A percentile compares a stretch with the other conserved stretches of the same genome.
Evolutionary conservation across 1,139 yeast genomes (phyloP).

Genomic region (Yamadazyma trypodendri): DNA sequence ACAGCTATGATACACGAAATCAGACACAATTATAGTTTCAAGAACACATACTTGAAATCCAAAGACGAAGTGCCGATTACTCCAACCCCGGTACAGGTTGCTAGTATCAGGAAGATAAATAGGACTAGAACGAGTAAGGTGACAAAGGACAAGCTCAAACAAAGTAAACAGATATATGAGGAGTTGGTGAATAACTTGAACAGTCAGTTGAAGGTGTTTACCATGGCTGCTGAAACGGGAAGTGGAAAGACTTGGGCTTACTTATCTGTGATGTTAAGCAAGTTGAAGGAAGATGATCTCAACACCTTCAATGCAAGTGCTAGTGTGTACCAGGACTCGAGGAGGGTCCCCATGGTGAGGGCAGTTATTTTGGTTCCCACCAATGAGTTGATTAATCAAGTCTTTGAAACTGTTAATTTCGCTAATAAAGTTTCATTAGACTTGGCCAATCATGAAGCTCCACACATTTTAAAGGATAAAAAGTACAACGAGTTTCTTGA

Average conservation of each 20-base stretch:
- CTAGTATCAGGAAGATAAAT: conserved; percentile 45
- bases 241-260: conserved; percentile 96
- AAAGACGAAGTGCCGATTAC: conserved; percentile 32
- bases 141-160: conserved; percentile 22
- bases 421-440: conserved; percentile 31
- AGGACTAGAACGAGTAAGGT: conserved; percentile 26
- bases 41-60: conserved; percentile 31
- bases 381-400: conserved; percentile 83
- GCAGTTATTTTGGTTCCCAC: conserved; percentile 83
- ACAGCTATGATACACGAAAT: conserved; percentile 62
- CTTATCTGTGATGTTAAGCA: conserved; percentile 69
- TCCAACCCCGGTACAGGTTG: conserved; percentile 47
- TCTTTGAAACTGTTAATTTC: conserved; percentile 49
- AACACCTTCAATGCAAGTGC: conserved; percentile 24
- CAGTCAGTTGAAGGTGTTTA: conserved; percentile 56
- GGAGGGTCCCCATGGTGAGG: conserved; percentile 47
- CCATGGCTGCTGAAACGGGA: conserved; percentile 95
- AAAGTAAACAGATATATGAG: conserved; percentile 22
- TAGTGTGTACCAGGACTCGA: conserved; percentile 31
- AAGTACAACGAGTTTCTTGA: conserved; percentile 24
- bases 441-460: conserved; percentile 16
- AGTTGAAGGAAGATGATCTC: conserved; percentile 56
- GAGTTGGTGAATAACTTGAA: conserved; percentile 33
- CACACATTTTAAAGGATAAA: conserved; percentile 16
- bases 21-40: conserved; percentile 43